A percentile compares a stretch with the other conserved stretches of the same genome.
phyloP scores from a whole-genome alignment of 371 early-diverging fungal genomes.

The Capillidium rhysosporum region DNA sequence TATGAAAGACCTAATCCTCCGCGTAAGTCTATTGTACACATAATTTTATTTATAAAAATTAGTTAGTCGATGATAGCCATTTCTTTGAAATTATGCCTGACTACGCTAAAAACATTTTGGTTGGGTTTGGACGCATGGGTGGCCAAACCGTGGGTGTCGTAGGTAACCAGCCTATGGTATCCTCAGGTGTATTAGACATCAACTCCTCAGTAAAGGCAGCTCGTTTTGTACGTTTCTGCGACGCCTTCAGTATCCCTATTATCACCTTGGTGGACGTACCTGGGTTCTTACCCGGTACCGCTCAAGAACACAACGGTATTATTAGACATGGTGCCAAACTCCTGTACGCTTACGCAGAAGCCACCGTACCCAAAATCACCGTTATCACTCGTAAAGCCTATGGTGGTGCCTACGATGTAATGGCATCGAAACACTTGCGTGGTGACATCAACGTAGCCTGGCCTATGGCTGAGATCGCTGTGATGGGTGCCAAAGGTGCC shows the following conservation, averaged over 20 bases:
- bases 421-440: slow-evolving; percentile 88
- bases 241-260: slow-evolving; percentile 88
- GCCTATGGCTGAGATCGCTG: slow-evolving; percentile 95
- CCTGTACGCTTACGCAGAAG: slow-evolving; percentile 90
- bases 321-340: slow-evolving; percentile 96
- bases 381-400: slow-evolving; percentile 92
- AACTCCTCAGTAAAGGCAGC: slow-evolving; percentile 91
- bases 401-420: slow-evolving; percentile 96
- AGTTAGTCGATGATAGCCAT: slow-evolving; percentile 62
- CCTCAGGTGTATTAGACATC: slow-evolving; percentile 91
- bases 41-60: background rate
- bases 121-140: slow-evolving; percentile 72
- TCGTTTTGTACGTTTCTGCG: slow-evolving; percentile 89
- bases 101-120: slow-evolving; percentile 81
- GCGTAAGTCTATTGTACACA: slow-evolving; percentile 21
- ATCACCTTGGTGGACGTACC: slow-evolving; percentile 95
- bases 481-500: slow-evolving; percentile 94
- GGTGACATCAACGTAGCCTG: slow-evolving; percentile 88
- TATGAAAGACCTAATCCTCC: slow-evolving; percentile 69
- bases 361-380: slow-evolving; percentile 92
- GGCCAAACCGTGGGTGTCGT: slow-evolving; percentile 88
- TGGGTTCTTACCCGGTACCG: slow-evolving; percentile 88
- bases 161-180: slow-evolving; percentile 89
- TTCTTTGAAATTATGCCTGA: slow-evolving; percentile 88
- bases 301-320: slow-evolving; percentile 91